Evolutionary conservation across 179 eudicot species (phyloP).

Genomic region (Actinidia arguta): DNA sequence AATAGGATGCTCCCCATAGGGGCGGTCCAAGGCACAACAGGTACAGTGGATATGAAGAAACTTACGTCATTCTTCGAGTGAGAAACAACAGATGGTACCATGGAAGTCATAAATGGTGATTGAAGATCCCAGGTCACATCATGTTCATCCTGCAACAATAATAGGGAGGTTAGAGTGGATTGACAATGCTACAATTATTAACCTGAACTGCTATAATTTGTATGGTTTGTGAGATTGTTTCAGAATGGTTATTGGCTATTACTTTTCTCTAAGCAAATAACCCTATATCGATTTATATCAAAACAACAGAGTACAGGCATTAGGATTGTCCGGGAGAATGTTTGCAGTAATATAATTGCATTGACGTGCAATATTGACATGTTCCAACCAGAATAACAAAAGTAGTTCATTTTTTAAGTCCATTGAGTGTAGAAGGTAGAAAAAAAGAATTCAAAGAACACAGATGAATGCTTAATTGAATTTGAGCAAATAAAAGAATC

Average conservation of each 20-base stretch:
- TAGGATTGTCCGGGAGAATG: not conserved
- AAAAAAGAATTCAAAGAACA: not conserved
- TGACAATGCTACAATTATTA: slow-evolving; percentile 1
- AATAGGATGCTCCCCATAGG: not conserved
- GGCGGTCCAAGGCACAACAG: not conserved
- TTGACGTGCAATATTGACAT: not conserved
- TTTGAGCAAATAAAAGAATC: slow-evolving; percentile 6
- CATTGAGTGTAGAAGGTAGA: not conserved
- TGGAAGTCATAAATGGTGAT: slow-evolving; percentile 56
- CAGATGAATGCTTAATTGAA: not conserved
- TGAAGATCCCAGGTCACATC: slow-evolving; percentile 50
- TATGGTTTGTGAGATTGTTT: not conserved
- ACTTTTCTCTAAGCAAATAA: not conserved
- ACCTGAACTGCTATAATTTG: not conserved
- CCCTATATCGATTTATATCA: not conserved
- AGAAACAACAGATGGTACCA: slow-evolving; percentile 58
- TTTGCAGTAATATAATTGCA: not conserved
- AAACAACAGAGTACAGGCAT: not conserved
- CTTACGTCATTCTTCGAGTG: slow-evolving; percentile 78
- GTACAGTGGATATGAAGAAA: not conserved
- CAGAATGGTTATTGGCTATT: not conserved
- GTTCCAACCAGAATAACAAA: slow-evolving; percentile 16
- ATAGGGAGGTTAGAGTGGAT: not conserved
- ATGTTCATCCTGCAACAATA: slow-evolving; percentile 52
- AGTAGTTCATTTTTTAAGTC: not conserved